Evolutionary conservation across 2,329 filamentous ascomycete genomes (phyloP).

Genomic region (Aureobasidium sp.): DNA sequence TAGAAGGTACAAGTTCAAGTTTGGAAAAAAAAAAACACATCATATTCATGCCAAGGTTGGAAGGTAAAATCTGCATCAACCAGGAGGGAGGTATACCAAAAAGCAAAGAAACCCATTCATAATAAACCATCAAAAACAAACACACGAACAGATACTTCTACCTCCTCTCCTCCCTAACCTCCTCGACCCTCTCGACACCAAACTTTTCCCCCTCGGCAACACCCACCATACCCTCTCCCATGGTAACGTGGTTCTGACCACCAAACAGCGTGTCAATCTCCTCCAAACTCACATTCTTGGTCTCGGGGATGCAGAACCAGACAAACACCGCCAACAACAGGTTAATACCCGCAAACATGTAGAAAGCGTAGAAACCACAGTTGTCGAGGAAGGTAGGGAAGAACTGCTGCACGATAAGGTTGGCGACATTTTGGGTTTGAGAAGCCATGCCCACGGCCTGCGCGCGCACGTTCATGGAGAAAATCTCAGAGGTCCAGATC

Average conservation of each 20-base stretch:
- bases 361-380: slow-evolving; percentile 46
- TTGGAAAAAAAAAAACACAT: too few relatives aligned
- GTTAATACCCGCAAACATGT: slow-evolving; percentile 45
- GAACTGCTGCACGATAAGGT: slow-evolving; percentile 60
- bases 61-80: too few relatives aligned
- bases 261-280: slow-evolving; percentile 50
- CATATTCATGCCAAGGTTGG: too few relatives aligned
- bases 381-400: slow-evolving; percentile 59
- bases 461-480: slow-evolving; percentile 63
- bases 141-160: background rate
- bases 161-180: background rate
- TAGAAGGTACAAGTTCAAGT: too few relatives aligned
- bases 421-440: slow-evolving; percentile 51
- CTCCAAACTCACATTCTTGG: slow-evolving; percentile 41
- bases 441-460: slow-evolving; percentile 61
- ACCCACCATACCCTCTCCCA: slow-evolving; percentile 41
- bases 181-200: background rate
- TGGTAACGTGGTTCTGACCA: slow-evolving; percentile 47
- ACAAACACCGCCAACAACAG: slow-evolving; percentile 33
- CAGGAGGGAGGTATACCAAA: too few relatives aligned
- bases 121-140: background rate
- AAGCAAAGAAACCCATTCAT: background rate
- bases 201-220: slow-evolving; percentile 23
- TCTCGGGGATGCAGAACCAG: slow-evolving; percentile 35
- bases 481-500: slow-evolving; percentile 63